phyloP scores from a whole-genome alignment of 306 rosid species.

The Dryas alaskensis region DNA sequence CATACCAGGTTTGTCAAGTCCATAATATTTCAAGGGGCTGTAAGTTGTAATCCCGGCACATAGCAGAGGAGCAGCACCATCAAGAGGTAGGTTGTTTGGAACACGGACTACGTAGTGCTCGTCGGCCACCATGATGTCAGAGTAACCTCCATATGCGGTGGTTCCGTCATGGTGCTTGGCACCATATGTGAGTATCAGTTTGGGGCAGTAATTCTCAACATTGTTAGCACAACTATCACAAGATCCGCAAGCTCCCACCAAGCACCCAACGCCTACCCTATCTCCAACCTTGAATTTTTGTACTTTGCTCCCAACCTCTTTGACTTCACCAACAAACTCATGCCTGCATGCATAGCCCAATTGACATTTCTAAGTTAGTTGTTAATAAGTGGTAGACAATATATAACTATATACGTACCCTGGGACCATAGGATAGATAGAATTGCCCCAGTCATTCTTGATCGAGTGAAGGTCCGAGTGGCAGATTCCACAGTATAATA shows the following conservation, averaged over 20 bases:
- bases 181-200: not conserved
- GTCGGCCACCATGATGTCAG: not conserved
- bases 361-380: too few species aligned
- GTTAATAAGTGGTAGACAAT: too few species aligned
- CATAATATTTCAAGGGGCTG: constrained; percentile 9
- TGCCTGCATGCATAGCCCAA: not conserved
- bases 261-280: constrained; percentile 18
- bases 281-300: constrained; percentile 13
- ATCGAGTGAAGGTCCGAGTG: constrained; percentile 26
- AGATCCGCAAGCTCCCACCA: constrained; percentile 3
- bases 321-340: constrained; percentile 17
- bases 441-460: constrained; percentile 17
- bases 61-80: constrained; percentile 5
- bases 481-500: constrained; percentile 29
- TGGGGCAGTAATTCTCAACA: not conserved
- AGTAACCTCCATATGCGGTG: not conserved
- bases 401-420: too few species aligned
- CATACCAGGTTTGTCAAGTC: constrained; percentile 3
- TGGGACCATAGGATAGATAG: constrained; percentile 1
- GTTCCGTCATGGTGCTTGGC: not conserved
- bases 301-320: constrained; percentile 16
- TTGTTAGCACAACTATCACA: not conserved
- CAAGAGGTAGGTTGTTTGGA: constrained; percentile 1
- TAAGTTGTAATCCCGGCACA: constrained; percentile 18
- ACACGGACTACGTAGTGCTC: not conserved